phyloP scores from a whole-genome alignment of 2,329 filamentous ascomycete species.

The Malbranchea zuffiana region DNA sequence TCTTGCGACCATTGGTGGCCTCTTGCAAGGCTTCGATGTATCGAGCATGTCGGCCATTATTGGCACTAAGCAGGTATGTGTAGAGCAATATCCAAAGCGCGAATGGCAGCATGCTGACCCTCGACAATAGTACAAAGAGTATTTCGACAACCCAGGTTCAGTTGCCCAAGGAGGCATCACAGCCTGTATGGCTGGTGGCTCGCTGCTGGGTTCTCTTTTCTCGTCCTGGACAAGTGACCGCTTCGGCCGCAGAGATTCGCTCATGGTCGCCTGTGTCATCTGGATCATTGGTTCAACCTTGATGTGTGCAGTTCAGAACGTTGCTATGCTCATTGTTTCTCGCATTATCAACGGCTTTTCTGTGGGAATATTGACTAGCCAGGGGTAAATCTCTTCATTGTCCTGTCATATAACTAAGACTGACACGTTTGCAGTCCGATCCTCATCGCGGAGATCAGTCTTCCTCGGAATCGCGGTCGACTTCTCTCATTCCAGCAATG shows the following conservation, averaged over 20 bases:
- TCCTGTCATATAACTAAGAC: too few species aligned
- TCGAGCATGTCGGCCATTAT: conserved; percentile 60
- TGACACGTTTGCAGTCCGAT: too few species aligned
- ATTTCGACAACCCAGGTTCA: conserved; percentile 51
- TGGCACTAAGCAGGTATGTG: conserved; percentile 56
- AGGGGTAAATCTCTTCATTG: too few species aligned
- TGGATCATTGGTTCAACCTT: conserved; percentile 24
- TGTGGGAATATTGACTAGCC: conserved; percentile 28
- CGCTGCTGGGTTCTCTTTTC: conserved; percentile 49
- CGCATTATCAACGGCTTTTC: conserved; percentile 21
- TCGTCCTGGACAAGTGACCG: conserved; percentile 26
- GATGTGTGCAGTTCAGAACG: conserved; percentile 35
- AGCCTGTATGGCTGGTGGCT: conserved; percentile 59
- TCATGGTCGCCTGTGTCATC: conserved; percentile 42
- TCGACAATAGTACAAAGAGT: conserved; percentile 51
- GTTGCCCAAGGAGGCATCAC: conserved; percentile 49
- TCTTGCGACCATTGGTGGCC: conserved; percentile 52
- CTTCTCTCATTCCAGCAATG: conserved; percentile 27
- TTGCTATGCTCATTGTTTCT: conserved; percentile 25
- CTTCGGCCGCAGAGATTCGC: conserved; percentile 34
- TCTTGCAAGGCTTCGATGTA: conserved; percentile 68
- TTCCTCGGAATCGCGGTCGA: conserved; percentile 25
- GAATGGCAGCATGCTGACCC: too few species aligned
- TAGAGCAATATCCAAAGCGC: too few species aligned
- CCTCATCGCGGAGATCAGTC: conserved; percentile 29